Percentiles rank a stretch among this genome's conserved stretches.
Conservation (phyloP, 2,329 filamentous ascomycete species). For the Botrytis squamosa region DNA sequence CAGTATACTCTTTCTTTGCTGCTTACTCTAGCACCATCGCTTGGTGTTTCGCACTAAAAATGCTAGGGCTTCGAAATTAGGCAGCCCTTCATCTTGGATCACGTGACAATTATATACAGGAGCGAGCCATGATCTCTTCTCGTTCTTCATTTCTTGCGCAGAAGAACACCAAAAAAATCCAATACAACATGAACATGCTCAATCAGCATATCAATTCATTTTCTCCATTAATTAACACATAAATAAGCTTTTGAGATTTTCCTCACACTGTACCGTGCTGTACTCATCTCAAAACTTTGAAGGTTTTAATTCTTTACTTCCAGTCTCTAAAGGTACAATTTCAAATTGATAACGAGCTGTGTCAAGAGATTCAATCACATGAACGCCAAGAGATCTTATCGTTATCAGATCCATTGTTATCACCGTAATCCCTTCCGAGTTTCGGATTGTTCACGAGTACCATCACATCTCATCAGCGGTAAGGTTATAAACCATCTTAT, state of each 20-base stretch:
- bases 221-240: not conserved
- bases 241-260: not conserved
- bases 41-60: constrained; percentile 6
- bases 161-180: not conserved
- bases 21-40: constrained; percentile 9
- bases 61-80: constrained; percentile 14
- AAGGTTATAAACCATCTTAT: not conserved
- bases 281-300: not conserved
- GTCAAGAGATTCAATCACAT: not conserved
- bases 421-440: not conserved
- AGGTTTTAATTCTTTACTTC: not conserved
- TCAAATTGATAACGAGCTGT: not conserved
- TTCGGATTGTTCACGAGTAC: not conserved
- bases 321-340: too few species aligned
- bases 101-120: not conserved
- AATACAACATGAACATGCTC: not conserved
- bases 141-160: not conserved
- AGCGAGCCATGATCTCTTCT: not conserved
- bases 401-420: constrained; percentile 4
- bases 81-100: not conserved
- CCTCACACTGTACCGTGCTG: not conserved
- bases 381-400: constrained; percentile 1
- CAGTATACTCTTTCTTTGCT: constrained; percentile 4
- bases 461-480: constrained; percentile 4
- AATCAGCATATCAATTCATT: not conserved